These are phyloP conservation scores for Onygenales sp. DNA, from an alignment of 2,329 filamentous ascomycete species.

Conservation along the genomic window DNA sequence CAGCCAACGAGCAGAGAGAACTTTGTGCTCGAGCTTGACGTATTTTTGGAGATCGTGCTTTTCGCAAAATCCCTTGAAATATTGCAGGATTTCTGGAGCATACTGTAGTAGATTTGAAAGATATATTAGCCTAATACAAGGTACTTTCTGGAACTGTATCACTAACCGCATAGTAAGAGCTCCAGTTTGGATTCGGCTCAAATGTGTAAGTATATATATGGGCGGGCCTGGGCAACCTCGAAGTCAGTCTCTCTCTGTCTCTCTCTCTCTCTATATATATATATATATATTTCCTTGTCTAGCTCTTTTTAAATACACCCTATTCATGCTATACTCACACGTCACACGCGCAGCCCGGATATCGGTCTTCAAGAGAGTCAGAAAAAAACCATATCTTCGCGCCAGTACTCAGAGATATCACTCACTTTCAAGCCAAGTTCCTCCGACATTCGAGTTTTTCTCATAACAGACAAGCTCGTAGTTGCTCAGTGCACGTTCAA, in stretches of 20 bases:
- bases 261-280: not conserved
- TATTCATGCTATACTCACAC: not conserved
- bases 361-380: not conserved
- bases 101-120: not conserved
- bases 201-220: not conserved
- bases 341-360: not conserved
- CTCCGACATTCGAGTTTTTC: not conserved
- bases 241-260: not conserved
- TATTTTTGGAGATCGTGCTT: conserved; percentile 58
- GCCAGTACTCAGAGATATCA: not conserved
- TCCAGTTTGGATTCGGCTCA: not conserved
- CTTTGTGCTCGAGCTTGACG: conserved; percentile 45
- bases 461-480: not conserved
- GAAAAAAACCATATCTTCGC: not conserved
- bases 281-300: not conserved
- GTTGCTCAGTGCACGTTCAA: not conserved
- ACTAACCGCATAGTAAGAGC: not conserved
- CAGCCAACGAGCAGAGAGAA: conserved; percentile 49
- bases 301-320: no score
- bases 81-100: conserved; percentile 57
- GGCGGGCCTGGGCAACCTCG: not conserved
- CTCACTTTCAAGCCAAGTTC: not conserved
- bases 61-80: conserved; percentile 53
- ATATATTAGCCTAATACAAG: not conserved
- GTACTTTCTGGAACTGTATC: not conserved